Evolutionary conservation across 371 early-diverging fungal genomes (phyloP).

Genomic region (Rhizopus sp.): DNA sequence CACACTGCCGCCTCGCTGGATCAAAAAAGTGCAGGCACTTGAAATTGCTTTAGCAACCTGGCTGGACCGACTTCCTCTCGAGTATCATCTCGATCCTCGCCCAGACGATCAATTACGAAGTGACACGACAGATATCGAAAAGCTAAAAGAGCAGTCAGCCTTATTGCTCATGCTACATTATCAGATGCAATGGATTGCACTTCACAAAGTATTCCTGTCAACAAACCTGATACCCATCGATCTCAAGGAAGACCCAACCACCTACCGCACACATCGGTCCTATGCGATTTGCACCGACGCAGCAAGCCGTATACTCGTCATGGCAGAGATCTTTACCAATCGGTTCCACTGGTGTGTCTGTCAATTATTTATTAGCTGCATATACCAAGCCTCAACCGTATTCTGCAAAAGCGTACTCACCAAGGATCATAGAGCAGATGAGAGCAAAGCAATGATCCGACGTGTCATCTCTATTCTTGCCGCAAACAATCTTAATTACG

Average conservation of each 20-base stretch:
- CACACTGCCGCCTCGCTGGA: constrained; percentile 34
- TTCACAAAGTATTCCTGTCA: constrained; percentile 44
- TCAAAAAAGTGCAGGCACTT: constrained; percentile 29
- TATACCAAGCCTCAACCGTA: constrained; percentile 43
- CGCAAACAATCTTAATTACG: constrained; percentile 32
- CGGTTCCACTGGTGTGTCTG: constrained; percentile 47
- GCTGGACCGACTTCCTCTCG: constrained; percentile 38
- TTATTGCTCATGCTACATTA: constrained; percentile 47
- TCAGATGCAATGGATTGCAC: constrained; percentile 46
- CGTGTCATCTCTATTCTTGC: constrained; percentile 40
- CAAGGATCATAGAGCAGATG: constrained; percentile 17
- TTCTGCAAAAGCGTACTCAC: constrained; percentile 38
- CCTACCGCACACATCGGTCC: constrained; percentile 29
- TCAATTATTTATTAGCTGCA: constrained; percentile 29
- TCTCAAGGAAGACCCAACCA: constrained; percentile 2
- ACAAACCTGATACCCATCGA: constrained; percentile 7
- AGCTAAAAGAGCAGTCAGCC: constrained; percentile 32
- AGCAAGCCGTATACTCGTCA: constrained; percentile 44
- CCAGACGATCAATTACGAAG: constrained; percentile 5
- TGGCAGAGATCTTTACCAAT: constrained; percentile 36
- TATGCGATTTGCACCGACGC: constrained; percentile 46
- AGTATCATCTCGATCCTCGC: constrained; percentile 39
- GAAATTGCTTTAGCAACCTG: constrained; percentile 42
- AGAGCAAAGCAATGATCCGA: constrained; percentile 41
- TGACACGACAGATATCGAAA: constrained; percentile 20